Evolutionary conservation across 2,329 filamentous ascomycete genomes (phyloP).

Genomic region (Hypoxylon sp.): DNA sequence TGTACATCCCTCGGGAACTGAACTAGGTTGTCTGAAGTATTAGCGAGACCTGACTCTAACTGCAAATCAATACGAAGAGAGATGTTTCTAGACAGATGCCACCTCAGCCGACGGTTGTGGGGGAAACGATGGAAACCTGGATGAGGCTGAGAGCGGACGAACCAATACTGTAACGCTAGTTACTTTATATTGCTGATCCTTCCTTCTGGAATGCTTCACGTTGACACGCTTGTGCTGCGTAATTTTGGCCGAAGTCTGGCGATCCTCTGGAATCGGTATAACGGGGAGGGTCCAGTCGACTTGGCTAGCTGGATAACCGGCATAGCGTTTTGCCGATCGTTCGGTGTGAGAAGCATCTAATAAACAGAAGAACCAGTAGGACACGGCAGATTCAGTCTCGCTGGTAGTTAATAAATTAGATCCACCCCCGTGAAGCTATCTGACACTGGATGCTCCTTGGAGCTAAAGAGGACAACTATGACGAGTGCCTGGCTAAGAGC

Average conservation of each 20-base stretch:
- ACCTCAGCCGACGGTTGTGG: constrained; percentile 16
- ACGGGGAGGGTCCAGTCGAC: constrained; percentile 16
- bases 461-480: constrained; percentile 17
- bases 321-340: constrained; percentile 18
- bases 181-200: constrained; percentile 32
- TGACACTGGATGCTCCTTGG: constrained; percentile 15
- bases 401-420: constrained; percentile 18
- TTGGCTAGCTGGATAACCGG: constrained; percentile 16
- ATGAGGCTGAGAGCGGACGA: constrained; percentile 39
- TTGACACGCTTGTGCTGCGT: constrained; percentile 18
- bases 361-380: constrained; percentile 7
- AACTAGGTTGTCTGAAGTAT: too few species aligned
- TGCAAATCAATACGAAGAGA: constrained; percentile 25
- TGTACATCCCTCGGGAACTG: too few species aligned
- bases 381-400: constrained; percentile 18
- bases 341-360: constrained; percentile 14
- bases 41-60: constrained; percentile 27
- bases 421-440: constrained; percentile 6
- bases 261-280: constrained; percentile 14
- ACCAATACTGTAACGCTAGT: constrained; percentile 34
- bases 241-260: constrained; percentile 26
- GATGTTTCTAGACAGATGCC: constrained; percentile 24
- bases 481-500: constrained; percentile 10
- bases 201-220: constrained; percentile 14
- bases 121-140: constrained; percentile 34